A percentile compares a stretch with the other conserved stretches of the same genome.
Evolutionary conservation across 2,329 filamentous ascomycete species (phyloP).

Genomic region (Pyrenophora graminea): DNA sequence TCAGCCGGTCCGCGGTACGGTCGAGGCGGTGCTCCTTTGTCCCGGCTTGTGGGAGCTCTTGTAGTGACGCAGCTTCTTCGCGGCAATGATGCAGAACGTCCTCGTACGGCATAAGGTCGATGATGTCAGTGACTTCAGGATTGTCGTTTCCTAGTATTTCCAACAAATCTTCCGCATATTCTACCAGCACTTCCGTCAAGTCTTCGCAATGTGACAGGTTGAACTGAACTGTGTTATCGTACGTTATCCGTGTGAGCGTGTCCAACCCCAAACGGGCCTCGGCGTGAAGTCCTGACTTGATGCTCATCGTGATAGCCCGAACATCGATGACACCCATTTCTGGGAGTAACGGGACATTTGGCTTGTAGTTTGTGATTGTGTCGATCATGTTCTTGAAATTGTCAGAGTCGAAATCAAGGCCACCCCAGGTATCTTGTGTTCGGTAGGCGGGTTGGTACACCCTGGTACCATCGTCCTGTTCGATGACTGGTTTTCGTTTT

Average conservation of each 20-base stretch:
- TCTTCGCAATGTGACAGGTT: slow-evolving; percentile 64
- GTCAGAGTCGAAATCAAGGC: slow-evolving; percentile 50
- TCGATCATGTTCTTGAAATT: slow-evolving; percentile 75
- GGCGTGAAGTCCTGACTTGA: slow-evolving; percentile 86
- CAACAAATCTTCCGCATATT: slow-evolving; percentile 87
- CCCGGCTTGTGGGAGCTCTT: slow-evolving; percentile 74
- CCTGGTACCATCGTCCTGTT: slow-evolving; percentile 34
- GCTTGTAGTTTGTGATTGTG: slow-evolving; percentile 68
- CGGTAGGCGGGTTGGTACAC: slow-evolving; percentile 38
- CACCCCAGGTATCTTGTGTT: slow-evolving; percentile 35
- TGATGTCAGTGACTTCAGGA: slow-evolving; percentile 82
- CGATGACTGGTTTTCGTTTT: slow-evolving; percentile 32
- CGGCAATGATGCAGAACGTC: slow-evolving; percentile 81
- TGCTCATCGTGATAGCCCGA: slow-evolving; percentile 81
- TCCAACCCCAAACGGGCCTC: slow-evolving; percentile 92
- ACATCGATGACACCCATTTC: slow-evolving; percentile 91
- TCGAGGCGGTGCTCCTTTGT: slow-evolving; percentile 80
- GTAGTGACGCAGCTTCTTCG: slow-evolving; percentile 71
- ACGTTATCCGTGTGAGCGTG: slow-evolving; percentile 73
- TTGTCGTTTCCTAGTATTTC: slow-evolving; percentile 84
- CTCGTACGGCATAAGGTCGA: slow-evolving; percentile 83
- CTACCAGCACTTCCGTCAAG: slow-evolving; percentile 81
- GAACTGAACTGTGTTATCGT: slow-evolving; percentile 39
- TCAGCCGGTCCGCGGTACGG: slow-evolving; percentile 80
- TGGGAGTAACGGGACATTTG: slow-evolving; percentile 72